These are phyloP conservation scores for Penicillium cataractarum DNA, from an alignment of 495 filamentous ascomycete genomes.

Conservation along the genomic window DNA sequence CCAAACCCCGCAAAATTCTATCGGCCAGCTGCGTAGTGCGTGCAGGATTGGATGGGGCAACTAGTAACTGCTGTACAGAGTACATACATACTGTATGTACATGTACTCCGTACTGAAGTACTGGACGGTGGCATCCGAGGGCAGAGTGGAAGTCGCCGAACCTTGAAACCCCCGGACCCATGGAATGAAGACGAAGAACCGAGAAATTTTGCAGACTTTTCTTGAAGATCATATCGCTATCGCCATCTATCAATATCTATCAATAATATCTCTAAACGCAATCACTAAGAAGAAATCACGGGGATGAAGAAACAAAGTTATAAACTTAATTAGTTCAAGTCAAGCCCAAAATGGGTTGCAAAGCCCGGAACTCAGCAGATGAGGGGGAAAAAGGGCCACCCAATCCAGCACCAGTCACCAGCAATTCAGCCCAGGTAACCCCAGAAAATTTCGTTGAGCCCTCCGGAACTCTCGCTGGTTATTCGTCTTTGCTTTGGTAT, in stretches of 20 bases:
- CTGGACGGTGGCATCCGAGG: conserved; percentile 7
- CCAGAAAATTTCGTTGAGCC: conserved; percentile 6
- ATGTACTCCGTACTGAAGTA: too few relatives aligned
- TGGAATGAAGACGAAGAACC: neutral
- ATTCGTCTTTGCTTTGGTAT: neutral
- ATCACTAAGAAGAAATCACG: conserved; percentile 1
- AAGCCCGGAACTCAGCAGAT: neutral
- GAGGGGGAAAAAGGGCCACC: neutral
- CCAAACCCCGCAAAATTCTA: conserved; percentile 24
- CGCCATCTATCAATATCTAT: neutral
- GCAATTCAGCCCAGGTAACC: neutral
- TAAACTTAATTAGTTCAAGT: neutral
- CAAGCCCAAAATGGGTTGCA: neutral
- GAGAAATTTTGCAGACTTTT: too few relatives aligned
- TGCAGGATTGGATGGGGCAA: neutral
- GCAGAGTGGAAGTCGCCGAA: neutral
- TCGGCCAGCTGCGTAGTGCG: neutral
- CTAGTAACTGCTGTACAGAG: too few relatives aligned
- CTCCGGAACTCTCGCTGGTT: neutral
- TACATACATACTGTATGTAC: too few relatives aligned
- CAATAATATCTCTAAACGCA: neutral
- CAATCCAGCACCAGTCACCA: neutral
- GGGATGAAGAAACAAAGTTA: neutral
- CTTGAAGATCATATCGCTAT: too few relatives aligned
- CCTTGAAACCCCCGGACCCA: neutral